Evolutionary conservation across 257 asterid genomes (phyloP), one percentile per base, ranked within the genome.

Genomic region (Sherardia arvensis): DNA sequence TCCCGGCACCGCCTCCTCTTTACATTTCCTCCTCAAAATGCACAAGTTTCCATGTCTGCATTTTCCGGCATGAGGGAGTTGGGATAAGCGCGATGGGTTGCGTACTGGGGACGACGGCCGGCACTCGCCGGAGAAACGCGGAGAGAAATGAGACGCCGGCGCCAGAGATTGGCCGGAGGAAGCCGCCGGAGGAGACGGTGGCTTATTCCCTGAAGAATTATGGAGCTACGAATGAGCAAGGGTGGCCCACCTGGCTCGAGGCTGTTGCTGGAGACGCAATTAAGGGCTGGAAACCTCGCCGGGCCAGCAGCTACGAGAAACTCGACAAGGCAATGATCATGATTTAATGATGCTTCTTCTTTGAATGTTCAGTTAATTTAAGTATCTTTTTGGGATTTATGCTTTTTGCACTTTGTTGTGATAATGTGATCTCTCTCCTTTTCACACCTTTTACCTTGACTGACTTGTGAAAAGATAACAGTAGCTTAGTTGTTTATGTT

Each of bases 191-290:
- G n/a, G 67, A 70, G 45, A 53, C 28, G 14, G 77, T 83, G 69
- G 81, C 67, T 48, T 76, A 69, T 48, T 71, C 71, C 34, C 67
- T 83, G 75, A 71, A 71, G 59, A 68, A 60, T 45, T 64, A 49
- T 47, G 66, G 69, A 65, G 69, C 53, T 7, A 67, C 68, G 10
- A 70, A 76, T 38, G 77, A 71, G 47, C 85, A 80, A 67, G 85
- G 71, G 30, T 91, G 98, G 98, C 96, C 98, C 33, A 10, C 87
- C 62, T 91, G 98, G 98, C 91, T 91, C 0, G 70, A 76, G 10
- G 85, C 81, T 5, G 95, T 83, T 11, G 94, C 89, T 60, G 98
- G 98, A 4, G 81, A 80, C 65, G 94, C 82, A 57, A 84, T 91
- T 70, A 80, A 78, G 74, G 85, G 84, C 62, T 91, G 95, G 96